phyloP scores from a whole-genome alignment of 345 rosid genomes.

The Lumnitzera racemosa region DNA sequence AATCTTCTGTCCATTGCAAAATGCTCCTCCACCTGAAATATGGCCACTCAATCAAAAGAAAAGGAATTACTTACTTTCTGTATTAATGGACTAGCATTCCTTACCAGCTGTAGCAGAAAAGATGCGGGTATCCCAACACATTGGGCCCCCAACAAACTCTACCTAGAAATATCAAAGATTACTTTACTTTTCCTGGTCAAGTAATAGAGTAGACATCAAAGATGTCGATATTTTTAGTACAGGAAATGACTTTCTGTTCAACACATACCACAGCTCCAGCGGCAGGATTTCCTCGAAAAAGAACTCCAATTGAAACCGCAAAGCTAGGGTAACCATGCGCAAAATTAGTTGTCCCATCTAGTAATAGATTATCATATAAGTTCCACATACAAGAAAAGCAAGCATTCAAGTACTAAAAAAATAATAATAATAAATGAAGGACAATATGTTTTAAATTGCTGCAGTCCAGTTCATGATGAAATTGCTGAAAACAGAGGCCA shows the following conservation, averaged over 20 bases:
- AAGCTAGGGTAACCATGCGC: conserved; percentile 97
- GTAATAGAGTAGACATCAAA: too few relatives aligned
- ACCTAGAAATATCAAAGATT: conserved; percentile 34
- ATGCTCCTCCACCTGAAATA: conserved; percentile 82
- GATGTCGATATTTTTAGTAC: not conserved
- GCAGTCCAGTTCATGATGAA: not conserved
- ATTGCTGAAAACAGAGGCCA: not conserved
- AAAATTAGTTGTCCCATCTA: conserved; percentile 96
- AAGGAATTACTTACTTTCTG: too few relatives aligned
- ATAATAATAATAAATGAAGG: not conserved
- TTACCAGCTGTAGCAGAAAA: conserved; percentile 89
- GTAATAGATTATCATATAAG: conserved; percentile 7
- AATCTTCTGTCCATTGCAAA: conserved; percentile 79
- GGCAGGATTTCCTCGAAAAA: conserved; percentile 71
- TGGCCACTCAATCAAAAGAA: not conserved
- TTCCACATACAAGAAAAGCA: not conserved
- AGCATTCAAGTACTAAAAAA: not conserved
- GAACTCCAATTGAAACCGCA: conserved; percentile 92
- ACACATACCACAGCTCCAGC: conserved; percentile 84
- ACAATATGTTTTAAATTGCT: too few relatives aligned
- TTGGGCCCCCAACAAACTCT: conserved; percentile 92
- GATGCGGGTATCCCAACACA: conserved; percentile 89
- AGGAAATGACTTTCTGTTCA: not conserved
- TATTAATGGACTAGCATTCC: not conserved
- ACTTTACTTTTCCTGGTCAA: not conserved